These are phyloP conservation scores for Umbelopsis ramanniana DNA, from an alignment of 192 early-diverging fungal species.

Conservation along the genomic window DNA sequence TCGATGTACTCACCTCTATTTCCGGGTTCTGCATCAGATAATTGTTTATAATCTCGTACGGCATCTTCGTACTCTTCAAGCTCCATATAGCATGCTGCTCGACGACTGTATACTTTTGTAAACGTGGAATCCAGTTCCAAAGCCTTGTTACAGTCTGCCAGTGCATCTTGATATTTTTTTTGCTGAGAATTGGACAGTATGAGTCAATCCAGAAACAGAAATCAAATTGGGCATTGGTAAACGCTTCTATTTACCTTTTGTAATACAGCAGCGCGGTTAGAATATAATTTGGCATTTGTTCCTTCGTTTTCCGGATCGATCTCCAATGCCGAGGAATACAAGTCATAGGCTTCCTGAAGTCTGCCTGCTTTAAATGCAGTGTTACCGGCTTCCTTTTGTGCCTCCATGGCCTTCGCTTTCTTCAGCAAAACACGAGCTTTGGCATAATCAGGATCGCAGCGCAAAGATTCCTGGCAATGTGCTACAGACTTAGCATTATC, in stretches of 20 bases:
- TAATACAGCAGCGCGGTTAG: conserved; percentile 76
- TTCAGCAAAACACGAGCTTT: conserved; percentile 68
- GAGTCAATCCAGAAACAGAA: conserved; percentile 7
- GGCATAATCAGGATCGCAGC: conserved; percentile 79
- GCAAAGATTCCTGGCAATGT: conserved; percentile 64
- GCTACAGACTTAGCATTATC: conserved; percentile 56
- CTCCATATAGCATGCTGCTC: conserved; percentile 78
- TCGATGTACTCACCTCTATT: conserved; percentile 56
- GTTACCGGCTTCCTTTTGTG: conserved; percentile 73
- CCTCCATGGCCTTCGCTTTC: conserved; percentile 66
- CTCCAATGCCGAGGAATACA: conserved; percentile 70
- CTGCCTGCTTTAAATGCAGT: conserved; percentile 66
- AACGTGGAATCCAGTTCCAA: conserved; percentile 67
- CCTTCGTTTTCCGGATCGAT: conserved; percentile 66
- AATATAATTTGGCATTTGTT: conserved; percentile 70
- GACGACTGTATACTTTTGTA: conserved; percentile 75
- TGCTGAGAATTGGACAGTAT: conserved; percentile 37
- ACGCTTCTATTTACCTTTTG: conserved; percentile 54
- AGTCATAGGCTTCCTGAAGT: conserved; percentile 65
- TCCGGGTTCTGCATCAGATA: conserved; percentile 58
- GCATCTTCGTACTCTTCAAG: conserved; percentile 78
- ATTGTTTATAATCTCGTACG: conserved; percentile 74
- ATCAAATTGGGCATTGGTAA: no score
- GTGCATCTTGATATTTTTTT: conserved; percentile 55
- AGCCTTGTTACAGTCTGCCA: conserved; percentile 68